phyloP scores from a whole-genome alignment of 2,329 filamentous ascomycete genomes.

The Monosporascus sp. region DNA sequence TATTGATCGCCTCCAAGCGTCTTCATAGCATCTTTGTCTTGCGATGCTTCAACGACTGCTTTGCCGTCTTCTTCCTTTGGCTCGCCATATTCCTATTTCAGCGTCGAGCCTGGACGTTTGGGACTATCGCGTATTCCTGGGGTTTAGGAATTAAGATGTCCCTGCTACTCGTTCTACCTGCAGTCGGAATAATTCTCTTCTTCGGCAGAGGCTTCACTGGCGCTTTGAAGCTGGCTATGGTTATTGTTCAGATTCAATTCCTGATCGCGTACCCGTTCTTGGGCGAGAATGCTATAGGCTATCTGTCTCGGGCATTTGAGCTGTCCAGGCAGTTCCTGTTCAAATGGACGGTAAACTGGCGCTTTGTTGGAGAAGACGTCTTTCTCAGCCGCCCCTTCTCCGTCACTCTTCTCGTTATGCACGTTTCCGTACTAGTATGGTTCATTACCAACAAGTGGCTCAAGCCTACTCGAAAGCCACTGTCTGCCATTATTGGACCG shows the following conservation, averaged over 20 bases:
- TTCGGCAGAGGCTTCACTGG: conserved; percentile 63
- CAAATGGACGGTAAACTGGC: conserved; percentile 99
- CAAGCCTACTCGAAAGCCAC: conserved; percentile 55
- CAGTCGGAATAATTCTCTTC: conserved; percentile 70
- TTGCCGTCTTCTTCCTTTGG: conserved; percentile 81
- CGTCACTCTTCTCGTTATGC: conserved; percentile 57
- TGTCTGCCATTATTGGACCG: conserved; percentile 46
- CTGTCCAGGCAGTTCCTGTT: conserved; percentile 87
- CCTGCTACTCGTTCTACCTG: conserved; percentile 74
- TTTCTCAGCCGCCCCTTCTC: conserved; percentile 72
- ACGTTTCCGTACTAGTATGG: conserved; percentile 57
- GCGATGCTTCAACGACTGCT: conserved; percentile 92
- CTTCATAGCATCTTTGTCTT: conserved; percentile 91
- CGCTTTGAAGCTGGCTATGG: conserved; percentile 60
- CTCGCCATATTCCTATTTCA: conserved; percentile 74
- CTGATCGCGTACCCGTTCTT: conserved; percentile 63
- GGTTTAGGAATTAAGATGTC: conserved; percentile 96
- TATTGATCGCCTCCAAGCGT: conserved; percentile 84
- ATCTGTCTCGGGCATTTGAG: conserved; percentile 81
- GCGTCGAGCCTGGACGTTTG: conserved; percentile 66
- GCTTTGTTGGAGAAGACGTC: conserved; percentile 77
- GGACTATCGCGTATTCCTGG: conserved; percentile 65
- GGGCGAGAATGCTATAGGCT: conserved; percentile 58
- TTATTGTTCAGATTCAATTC: conserved; percentile 77
- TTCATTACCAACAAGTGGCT: conserved; percentile 70